These are phyloP conservation scores for Cymbidium sinense DNA, from an alignment of 106 monocot genomes.

Conservation along the genomic window DNA sequence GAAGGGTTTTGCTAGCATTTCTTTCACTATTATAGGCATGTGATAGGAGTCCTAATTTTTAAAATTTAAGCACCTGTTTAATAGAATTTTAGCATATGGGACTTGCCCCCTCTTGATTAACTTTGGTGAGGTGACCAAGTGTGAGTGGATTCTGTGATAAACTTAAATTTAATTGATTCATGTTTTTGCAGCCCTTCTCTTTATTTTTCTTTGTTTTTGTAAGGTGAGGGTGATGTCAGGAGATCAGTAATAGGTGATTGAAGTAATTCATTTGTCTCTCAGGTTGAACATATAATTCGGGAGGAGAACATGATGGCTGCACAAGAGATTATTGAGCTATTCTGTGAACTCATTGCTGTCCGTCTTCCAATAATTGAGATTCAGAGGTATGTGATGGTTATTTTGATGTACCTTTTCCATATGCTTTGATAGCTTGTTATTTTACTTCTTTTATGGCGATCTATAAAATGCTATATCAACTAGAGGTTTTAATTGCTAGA, in stretches of 20 bases:
- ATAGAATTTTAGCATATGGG: neutral
- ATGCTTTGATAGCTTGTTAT: neutral
- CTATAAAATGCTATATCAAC: neutral
- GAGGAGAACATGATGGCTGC: conserved; percentile 99
- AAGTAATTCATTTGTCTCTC: neutral
- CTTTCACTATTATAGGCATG: neutral
- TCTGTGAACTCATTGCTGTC: conserved; percentile 83
- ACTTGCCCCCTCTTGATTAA: neutral
- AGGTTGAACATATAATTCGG: conserved; percentile 97
- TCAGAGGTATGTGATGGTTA: conserved; percentile 44
- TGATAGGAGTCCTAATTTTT: neutral
- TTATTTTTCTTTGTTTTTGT: neutral
- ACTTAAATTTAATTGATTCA: neutral
- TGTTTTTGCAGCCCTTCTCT: neutral
- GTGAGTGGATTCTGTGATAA: neutral
- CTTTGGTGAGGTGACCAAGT: neutral
- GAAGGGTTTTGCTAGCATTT: neutral
- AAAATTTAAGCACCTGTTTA: neutral
- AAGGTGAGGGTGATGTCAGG: neutral
- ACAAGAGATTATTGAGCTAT: conserved; percentile 93
- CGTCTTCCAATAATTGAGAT: conserved; percentile 91
- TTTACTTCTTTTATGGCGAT: neutral
- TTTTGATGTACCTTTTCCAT: neutral
- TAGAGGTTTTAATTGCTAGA: neutral
- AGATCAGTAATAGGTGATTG: neutral